These are phyloP conservation scores for Decorospora gaudefroyi DNA, from an alignment of 2,329 filamentous ascomycete genomes.

Conservation along the genomic window DNA sequence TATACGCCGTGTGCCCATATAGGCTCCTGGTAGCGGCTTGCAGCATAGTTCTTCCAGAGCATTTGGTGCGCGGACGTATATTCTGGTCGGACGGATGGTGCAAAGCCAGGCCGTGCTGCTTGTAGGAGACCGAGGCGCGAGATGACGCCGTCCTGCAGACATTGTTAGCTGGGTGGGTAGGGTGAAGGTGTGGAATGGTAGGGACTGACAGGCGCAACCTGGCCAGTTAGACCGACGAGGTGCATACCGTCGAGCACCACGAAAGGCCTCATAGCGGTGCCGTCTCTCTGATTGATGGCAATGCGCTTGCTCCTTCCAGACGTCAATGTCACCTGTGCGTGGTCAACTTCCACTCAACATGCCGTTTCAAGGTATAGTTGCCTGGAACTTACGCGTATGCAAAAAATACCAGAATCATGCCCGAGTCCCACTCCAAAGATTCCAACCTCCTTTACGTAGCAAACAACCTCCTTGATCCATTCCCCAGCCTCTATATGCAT, in stretches of 20 bases:
- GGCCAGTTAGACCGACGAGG: slow-evolving; percentile 17
- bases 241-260: slow-evolving; percentile 11
- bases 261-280: neutral
- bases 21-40: neutral
- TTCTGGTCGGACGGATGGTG: neutral
- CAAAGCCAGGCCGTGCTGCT: slow-evolving; percentile 3
- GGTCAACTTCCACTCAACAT: neutral
- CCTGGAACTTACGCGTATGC: too few species aligned
- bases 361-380: neutral
- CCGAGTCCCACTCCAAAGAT: too few species aligned
- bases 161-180: neutral
- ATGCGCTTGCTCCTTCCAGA: slow-evolving; percentile 5
- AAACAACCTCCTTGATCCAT: slow-evolving; percentile 17
- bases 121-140: slow-evolving; percentile 19
- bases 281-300: neutral
- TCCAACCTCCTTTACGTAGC: neutral
- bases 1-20: slow-evolving; percentile 7
- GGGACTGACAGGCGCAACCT: slow-evolving; percentile 9
- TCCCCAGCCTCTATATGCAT: slow-evolving; percentile 12
- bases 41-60: slow-evolving; percentile 6
- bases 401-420: too few species aligned
- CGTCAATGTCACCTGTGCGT: slow-evolving; percentile 9
- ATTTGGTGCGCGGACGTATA: slow-evolving; percentile 3
- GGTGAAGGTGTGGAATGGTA: neutral
- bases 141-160: slow-evolving; percentile 14